Conservation (phyloP, 257 asterid species). For the Primulina huaijiensis region DNA sequence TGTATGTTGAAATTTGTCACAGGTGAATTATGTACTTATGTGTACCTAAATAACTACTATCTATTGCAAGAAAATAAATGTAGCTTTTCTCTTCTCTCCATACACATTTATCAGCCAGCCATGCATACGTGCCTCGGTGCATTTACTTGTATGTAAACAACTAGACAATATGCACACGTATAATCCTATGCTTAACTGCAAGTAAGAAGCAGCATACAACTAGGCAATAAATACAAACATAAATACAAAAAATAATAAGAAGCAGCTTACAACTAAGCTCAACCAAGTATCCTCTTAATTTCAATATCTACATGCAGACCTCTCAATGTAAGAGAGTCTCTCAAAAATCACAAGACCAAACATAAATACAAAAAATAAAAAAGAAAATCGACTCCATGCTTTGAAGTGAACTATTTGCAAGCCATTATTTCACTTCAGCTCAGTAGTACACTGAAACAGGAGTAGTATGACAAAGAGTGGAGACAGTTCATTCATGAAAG, state of each 20-base stretch:
- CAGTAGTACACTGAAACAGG: not conserved
- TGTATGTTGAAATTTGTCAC: constrained; percentile 16
- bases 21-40: constrained; percentile 18
- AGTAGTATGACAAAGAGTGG: constrained; percentile 26
- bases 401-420: not conserved
- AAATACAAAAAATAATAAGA: too few relatives aligned
- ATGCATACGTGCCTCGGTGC: not conserved
- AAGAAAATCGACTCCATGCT: constrained; percentile 4
- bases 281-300: not conserved
- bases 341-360: not conserved
- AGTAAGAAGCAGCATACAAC: not conserved
- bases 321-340: not conserved
- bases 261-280: not conserved
- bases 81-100: constrained; percentile 12
- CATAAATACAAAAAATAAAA: not conserved
- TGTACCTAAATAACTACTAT: constrained; percentile 16
- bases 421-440: constrained; percentile 1
- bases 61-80: not conserved
- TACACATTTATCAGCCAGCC: constrained; percentile 16
- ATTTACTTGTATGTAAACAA: constrained; percentile 1
- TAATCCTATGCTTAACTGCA: not conserved
- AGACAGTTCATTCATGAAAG: constrained; percentile 10
- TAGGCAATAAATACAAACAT: too few relatives aligned
- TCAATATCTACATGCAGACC: not conserved
- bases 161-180: not conserved